These are phyloP conservation scores for Botrytis cinerea DNA, from an alignment of 2,329 filamentous ascomycete species.

Conservation along the genomic window DNA sequence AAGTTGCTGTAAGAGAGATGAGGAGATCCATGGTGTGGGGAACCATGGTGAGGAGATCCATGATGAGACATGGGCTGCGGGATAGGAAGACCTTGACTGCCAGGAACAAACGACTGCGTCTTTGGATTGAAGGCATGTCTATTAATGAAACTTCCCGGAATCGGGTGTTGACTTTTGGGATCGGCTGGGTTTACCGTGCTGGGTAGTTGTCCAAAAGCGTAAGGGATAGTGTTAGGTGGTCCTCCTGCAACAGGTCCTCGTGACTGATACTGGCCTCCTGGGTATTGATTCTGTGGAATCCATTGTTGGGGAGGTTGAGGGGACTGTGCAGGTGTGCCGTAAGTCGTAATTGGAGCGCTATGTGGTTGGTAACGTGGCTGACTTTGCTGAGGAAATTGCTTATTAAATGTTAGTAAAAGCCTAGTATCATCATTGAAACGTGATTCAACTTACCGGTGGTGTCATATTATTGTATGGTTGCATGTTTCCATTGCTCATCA, in stretches of 20 bases:
- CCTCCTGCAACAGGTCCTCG: constrained; percentile 35
- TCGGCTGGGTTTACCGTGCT: constrained; percentile 69
- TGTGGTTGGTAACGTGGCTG: constrained; percentile 40
- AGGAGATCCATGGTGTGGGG: constrained; percentile 42
- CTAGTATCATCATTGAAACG: background rate
- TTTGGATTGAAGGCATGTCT: constrained; percentile 91
- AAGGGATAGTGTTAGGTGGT: constrained; percentile 51
- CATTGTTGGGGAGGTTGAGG: constrained; percentile 39
- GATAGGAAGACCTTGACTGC: constrained; percentile 52
- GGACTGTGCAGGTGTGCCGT: constrained; percentile 41
- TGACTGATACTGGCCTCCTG: constrained; percentile 37
- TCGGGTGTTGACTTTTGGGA: constrained; percentile 75
- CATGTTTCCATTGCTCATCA: constrained; percentile 47
- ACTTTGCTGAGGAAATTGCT: constrained; percentile 39
- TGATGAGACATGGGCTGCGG: constrained; percentile 44
- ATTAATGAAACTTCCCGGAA: constrained; percentile 76
- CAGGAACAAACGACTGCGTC: constrained; percentile 86
- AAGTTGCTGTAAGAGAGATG: constrained; percentile 48
- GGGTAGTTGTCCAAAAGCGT: constrained; percentile 78
- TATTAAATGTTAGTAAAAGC: constrained; percentile 24
- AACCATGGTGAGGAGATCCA: constrained; percentile 40
- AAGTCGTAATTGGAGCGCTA: constrained; percentile 41
- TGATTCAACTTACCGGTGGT: constrained; percentile 33
- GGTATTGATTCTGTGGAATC: constrained; percentile 37
- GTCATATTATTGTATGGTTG: constrained; percentile 35